These are phyloP conservation scores for Microcyclospora pomicola DNA, from an alignment of 2,329 filamentous ascomycete species.

Conservation along the genomic window DNA sequence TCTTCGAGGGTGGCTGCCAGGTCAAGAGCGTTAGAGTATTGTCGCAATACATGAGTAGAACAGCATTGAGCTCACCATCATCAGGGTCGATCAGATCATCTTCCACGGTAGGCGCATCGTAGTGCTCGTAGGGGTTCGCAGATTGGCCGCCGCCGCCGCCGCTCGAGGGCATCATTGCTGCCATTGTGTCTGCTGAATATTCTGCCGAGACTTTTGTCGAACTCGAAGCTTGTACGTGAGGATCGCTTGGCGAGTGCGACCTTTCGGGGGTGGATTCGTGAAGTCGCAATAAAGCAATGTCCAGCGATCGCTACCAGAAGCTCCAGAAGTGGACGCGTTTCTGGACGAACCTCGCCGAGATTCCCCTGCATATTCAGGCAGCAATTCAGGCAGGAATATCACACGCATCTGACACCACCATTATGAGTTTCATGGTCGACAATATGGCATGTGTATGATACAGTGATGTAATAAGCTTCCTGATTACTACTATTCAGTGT, in stretches of 20 bases:
- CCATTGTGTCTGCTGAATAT: constrained; percentile 19
- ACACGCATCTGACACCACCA: too few species aligned
- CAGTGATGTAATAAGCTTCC: too few species aligned
- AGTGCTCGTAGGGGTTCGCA: constrained; percentile 25
- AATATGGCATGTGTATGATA: too few species aligned
- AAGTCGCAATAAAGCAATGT: background rate
- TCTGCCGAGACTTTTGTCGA: too few species aligned
- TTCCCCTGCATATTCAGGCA: too few species aligned
- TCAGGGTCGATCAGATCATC: constrained; percentile 40
- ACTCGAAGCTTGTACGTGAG: background rate
- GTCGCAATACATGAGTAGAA: background rate
- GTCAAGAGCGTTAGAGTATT: background rate
- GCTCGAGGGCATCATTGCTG: constrained; percentile 32
- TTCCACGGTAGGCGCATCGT: constrained; percentile 33
- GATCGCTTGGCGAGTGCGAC: background rate
- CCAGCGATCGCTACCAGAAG: background rate
- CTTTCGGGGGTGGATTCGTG: background rate
- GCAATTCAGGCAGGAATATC: too few species aligned
- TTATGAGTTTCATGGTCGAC: too few species aligned
- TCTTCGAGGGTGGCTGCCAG: constrained; percentile 70
- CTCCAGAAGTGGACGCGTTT: background rate
- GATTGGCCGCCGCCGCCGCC: constrained; percentile 15
- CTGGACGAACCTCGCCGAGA: background rate
- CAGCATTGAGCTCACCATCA: constrained; percentile 28
- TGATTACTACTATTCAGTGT: too few species aligned